A percentile compares a stretch with the other conserved stretches of the same genome.
These are phyloP conservation scores for Eutrema japonicum DNA, from an alignment of 345 rosid genomes.

Conservation along the genomic window DNA sequence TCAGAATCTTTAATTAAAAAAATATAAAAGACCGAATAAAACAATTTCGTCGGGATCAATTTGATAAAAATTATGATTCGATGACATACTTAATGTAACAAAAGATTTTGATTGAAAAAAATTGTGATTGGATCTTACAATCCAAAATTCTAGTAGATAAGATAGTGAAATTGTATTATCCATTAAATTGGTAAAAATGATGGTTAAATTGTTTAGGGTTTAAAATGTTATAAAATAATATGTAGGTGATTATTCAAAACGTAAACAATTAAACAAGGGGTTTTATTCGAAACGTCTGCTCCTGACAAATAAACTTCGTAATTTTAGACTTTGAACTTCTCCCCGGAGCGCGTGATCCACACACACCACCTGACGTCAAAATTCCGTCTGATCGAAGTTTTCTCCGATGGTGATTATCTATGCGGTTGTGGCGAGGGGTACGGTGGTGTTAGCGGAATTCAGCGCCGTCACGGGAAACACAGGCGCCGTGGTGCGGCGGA, in stretches of 20 bases:
- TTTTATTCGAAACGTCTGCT: conserved; percentile 26
- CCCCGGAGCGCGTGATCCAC: conserved; percentile 31
- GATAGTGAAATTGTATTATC: not conserved
- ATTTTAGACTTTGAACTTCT: conserved; percentile 16
- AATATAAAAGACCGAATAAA: not conserved
- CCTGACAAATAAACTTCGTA: not conserved
- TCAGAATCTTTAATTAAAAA: not conserved
- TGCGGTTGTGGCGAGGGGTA: conserved; percentile 91
- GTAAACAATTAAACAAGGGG: conserved; percentile 17
- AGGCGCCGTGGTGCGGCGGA: conserved; percentile 85
- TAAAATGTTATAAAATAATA: conserved; percentile 16
- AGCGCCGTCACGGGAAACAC: conserved; percentile 94
- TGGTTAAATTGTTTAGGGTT: conserved; percentile 4
- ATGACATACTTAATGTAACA: no score
- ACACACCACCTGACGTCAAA: not conserved
- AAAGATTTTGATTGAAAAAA: no score
- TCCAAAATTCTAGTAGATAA: not conserved
- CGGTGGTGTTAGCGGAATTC: conserved; percentile 94
- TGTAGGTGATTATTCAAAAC: not conserved
- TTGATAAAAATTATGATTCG: no score
- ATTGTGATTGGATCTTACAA: not conserved
- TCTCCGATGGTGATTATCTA: conserved; percentile 80
- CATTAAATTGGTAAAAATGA: not conserved
- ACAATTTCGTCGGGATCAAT: not conserved
- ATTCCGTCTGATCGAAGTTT: not conserved